phyloP scores from a whole-genome alignment of 1,284 basidiomycete species.

The Irpex sp. region DNA sequence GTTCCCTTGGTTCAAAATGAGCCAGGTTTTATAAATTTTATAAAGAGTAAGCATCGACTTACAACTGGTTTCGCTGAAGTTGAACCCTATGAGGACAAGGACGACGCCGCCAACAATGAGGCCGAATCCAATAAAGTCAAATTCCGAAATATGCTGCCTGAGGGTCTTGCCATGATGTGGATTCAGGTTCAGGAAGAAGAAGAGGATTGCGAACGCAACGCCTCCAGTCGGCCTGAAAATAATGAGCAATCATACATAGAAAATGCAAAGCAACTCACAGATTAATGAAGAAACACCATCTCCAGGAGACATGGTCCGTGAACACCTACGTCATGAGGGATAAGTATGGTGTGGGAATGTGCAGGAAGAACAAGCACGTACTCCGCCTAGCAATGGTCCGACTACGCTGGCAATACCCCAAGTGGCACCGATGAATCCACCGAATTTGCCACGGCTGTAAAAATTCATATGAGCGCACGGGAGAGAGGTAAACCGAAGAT shows the following conservation, averaged over 20 bases:
- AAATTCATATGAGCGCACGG: neutral
- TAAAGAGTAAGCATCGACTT: slow-evolving; percentile 19
- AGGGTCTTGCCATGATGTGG: slow-evolving; percentile 59
- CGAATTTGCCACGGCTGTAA: slow-evolving; percentile 69
- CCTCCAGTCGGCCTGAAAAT: slow-evolving; percentile 69
- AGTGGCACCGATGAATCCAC: slow-evolving; percentile 70
- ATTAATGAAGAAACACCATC: slow-evolving; percentile 81
- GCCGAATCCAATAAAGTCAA: slow-evolving; percentile 75
- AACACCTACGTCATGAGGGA: slow-evolving; percentile 40
- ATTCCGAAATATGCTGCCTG: slow-evolving; percentile 56
- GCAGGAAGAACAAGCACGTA: slow-evolving; percentile 29
- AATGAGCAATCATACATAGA: slow-evolving; percentile 1
- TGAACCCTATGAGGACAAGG: slow-evolving; percentile 81
- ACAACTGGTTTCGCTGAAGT: slow-evolving; percentile 69
- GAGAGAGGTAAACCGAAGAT: neutral
- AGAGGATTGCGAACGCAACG: slow-evolving; percentile 65
- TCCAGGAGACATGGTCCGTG: slow-evolving; percentile 70
- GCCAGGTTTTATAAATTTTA: neutral
- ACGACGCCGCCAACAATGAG: slow-evolving; percentile 73
- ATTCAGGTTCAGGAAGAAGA: slow-evolving; percentile 83
- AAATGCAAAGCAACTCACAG: slow-evolving; percentile 37
- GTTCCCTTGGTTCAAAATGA: slow-evolving; percentile 24
- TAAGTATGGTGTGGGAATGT: slow-evolving; percentile 5
- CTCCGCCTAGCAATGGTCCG: slow-evolving; percentile 74
- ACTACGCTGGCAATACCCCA: slow-evolving; percentile 81